Evolutionary conservation across 805 yeast genomes (phyloP), one percentile per base, ranked within the genome.

Genomic region (Candida arabinofermentans): DNA sequence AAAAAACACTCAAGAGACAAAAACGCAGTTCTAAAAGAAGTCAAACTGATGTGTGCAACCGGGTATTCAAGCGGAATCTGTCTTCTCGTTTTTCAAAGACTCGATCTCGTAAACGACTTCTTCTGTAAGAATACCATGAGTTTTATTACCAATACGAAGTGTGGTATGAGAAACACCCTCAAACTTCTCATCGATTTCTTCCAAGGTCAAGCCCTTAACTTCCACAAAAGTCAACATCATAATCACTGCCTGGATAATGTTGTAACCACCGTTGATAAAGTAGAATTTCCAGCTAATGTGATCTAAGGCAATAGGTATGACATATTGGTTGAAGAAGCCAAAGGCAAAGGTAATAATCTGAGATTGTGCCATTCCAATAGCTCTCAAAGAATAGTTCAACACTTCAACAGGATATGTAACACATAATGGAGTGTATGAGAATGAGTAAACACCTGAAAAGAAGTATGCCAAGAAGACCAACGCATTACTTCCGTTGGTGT

Each of bases 271-370:
- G 44, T 55, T 57, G 29, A 51, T 46, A 44, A 55, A 42, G 47
- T 52, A 51, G 37, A 53, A 53, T 35, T 51, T 48, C 55, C 57
- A 53, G 10, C 49, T 40, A 37, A 53, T 48, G 34, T 49, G 45
- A 27, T 48, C 53, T 36, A 57, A 36, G 3, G 59, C 61, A 29
- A 67, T 59, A 12, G 72, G 67, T 34, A 53, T 50, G 23, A 48
- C 57, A 34, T 53, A 57, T 39, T 50, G 54, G 39, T 53, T 55
- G 49, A 56, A 47, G 36, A 56, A 49, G 10, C 58, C 58, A 39
- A 53, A 55, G 0, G 46, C 56, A 38, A 49, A 51, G 7, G 54
- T 48, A 33, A 55, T 51, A 26, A 59, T 36, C 35, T 53, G 53
- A 33, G 51, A 51, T 30, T 54, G 34, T 0, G 60, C 55, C 55